phyloP scores from a whole-genome alignment of 176 grass and related monocot genomes.

The Avena atlantica region DNA sequence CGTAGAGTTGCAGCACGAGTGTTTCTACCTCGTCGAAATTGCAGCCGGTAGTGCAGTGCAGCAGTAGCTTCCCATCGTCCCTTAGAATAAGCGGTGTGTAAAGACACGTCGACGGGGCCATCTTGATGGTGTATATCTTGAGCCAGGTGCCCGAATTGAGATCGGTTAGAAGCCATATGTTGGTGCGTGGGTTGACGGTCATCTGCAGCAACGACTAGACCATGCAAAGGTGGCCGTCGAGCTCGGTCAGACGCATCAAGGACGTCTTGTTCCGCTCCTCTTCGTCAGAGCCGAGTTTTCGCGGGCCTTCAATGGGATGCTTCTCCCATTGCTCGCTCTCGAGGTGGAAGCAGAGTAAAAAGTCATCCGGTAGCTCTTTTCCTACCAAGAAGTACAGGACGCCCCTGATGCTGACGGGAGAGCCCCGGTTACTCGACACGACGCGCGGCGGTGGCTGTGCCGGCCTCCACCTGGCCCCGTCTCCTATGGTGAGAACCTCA shows the following conservation, averaged over 20 bases:
- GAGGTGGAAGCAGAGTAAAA: background rate
- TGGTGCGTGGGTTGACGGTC: background rate
- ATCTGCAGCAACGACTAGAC: background rate
- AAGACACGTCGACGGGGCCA: background rate
- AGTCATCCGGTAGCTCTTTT: background rate
- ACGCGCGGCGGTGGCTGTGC: background rate
- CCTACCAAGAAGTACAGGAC: background rate
- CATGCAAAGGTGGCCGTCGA: conserved; percentile 1
- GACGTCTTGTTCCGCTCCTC: conserved; percentile 15
- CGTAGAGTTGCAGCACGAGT: conserved; percentile 8
- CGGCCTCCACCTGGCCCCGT: background rate
- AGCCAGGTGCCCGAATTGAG: background rate
- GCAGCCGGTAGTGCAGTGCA: background rate
- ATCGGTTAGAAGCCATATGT: background rate
- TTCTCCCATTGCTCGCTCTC: background rate
- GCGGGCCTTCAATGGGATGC: background rate
- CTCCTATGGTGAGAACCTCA: background rate
- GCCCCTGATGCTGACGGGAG: background rate
- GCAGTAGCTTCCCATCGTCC: background rate
- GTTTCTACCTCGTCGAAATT: background rate
- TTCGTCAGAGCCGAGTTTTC: background rate
- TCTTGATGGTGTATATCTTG: background rate
- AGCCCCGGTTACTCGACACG: background rate
- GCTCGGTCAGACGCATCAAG: background rate
- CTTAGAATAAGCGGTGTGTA: background rate